phyloP scores from a whole-genome alignment of 768 basidiomycete genomes.

The Hypholoma fasciculare region DNA sequence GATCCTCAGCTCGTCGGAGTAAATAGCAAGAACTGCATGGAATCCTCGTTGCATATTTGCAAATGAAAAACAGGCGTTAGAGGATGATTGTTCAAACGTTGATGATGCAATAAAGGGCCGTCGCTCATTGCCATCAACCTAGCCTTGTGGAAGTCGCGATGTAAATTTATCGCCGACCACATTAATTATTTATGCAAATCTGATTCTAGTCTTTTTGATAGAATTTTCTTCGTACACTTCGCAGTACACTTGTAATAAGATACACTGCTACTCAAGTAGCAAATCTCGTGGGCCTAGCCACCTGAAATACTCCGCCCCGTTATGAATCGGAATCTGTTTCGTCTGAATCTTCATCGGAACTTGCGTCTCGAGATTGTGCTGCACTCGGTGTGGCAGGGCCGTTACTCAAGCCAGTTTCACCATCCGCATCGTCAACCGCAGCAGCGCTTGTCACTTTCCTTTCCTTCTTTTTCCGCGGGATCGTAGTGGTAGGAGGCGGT shows the following conservation, averaged over 20 bases:
- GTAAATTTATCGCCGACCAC: too few relatives aligned
- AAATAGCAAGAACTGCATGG: not conserved
- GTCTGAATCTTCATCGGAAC: not conserved
- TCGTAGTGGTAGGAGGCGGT: slow-evolving; percentile 30
- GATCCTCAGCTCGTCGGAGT: not conserved
- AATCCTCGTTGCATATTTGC: not conserved
- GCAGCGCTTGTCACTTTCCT: slow-evolving; percentile 56
- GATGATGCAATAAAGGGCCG: not conserved
- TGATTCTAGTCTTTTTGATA: too few relatives aligned
- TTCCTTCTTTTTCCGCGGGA: slow-evolving; percentile 37
- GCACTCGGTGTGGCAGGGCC: slow-evolving; percentile 25
- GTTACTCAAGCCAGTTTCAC: slow-evolving; percentile 32
- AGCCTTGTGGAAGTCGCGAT: too few relatives aligned
- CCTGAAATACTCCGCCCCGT: too few relatives aligned
- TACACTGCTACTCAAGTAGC: too few relatives aligned
- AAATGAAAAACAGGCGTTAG: slow-evolving; percentile 8
- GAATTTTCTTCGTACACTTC: too few relatives aligned
- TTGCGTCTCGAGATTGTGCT: not conserved
- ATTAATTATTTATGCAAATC: too few relatives aligned
- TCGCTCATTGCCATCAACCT: too few relatives aligned
- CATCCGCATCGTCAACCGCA: slow-evolving; percentile 40
- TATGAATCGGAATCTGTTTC: too few relatives aligned
- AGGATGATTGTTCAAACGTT: not conserved
- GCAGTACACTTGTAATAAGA: too few relatives aligned
- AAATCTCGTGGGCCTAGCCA: too few relatives aligned